Evolutionary conservation across 768 basidiomycete genomes (phyloP).

Genomic region (Russula ochroleuca): DNA sequence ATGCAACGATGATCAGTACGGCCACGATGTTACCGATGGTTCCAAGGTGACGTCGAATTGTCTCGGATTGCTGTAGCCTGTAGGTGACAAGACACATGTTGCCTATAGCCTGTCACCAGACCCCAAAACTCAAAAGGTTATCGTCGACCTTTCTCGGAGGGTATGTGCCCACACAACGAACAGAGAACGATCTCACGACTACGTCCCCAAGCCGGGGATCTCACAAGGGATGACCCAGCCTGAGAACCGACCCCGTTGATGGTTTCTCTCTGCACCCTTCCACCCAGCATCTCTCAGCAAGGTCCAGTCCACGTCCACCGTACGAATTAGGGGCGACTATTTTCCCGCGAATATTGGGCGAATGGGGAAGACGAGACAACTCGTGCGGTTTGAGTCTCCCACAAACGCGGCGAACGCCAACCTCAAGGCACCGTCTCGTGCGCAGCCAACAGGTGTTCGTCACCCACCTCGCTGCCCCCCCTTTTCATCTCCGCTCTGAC

Average conservation of each 20-base stretch:
- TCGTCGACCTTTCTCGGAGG: background rate
- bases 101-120: background rate
- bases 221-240: background rate
- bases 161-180: background rate
- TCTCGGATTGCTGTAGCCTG: background rate
- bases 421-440: slow-evolving; percentile 21
- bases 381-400: background rate
- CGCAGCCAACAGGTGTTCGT: slow-evolving; percentile 8
- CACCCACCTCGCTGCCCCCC: slow-evolving; percentile 12
- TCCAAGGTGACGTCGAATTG: slow-evolving; percentile 3
- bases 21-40: background rate
- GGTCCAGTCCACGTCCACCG: background rate
- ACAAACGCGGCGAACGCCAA: slow-evolving; percentile 12
- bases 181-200: background rate
- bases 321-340: background rate
- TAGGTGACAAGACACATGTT: background rate
- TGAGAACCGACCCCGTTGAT: background rate
- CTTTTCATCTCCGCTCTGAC: slow-evolving; percentile 21
- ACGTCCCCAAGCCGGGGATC: background rate
- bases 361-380: background rate
- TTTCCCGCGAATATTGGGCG: background rate
- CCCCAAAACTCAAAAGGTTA: slow-evolving; percentile 19
- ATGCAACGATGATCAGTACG: background rate
- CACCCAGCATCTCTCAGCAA: background rate
- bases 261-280: background rate